phyloP scores from a whole-genome alignment of 495 filamentous ascomycete species.

The Talaromyces liani region DNA sequence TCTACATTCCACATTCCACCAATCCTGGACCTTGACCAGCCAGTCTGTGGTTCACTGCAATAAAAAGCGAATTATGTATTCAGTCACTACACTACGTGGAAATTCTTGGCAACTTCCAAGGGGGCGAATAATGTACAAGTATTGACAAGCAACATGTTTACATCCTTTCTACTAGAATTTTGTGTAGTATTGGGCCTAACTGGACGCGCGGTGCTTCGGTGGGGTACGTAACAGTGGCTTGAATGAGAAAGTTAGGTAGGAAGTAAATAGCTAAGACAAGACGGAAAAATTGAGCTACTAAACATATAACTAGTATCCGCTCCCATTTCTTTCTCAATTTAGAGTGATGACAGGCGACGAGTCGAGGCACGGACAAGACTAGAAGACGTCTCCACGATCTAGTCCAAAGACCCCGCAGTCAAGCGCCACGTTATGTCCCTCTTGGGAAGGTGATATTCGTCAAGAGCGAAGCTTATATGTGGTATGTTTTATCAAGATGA shows the following conservation, averaged over 20 bases:
- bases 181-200: neutral
- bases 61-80: neutral
- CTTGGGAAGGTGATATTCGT: neutral
- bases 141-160: neutral
- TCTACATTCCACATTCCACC: neutral
- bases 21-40: neutral
- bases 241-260: neutral
- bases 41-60: neutral
- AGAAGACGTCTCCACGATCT: neutral
- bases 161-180: neutral
- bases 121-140: neutral
- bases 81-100: neutral
- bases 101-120: neutral
- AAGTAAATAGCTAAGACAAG: neutral
- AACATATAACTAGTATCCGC: neutral
- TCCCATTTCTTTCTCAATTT: neutral
- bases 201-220: neutral
- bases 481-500: neutral
- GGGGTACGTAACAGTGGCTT: neutral
- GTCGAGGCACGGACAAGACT: neutral
- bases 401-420: neutral
- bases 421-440: neutral
- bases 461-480: neutral
- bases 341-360: neutral
- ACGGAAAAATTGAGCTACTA: neutral